These are phyloP conservation scores for Isabelozyma heimii DNA, from an alignment of 805 yeast genomes.

Conservation along the genomic window DNA sequence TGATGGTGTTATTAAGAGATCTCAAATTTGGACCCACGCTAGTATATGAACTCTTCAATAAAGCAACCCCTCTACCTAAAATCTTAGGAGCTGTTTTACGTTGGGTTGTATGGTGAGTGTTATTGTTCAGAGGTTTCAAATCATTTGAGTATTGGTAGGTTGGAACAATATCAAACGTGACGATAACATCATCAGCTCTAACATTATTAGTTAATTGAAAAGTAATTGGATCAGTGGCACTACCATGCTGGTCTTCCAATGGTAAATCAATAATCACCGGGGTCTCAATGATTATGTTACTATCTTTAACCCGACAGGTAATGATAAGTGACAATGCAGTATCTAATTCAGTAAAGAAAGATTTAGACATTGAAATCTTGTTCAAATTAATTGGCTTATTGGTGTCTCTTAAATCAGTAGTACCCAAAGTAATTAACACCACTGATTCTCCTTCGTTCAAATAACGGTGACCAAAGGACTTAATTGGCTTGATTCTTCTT, in stretches of 20 bases:
- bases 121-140: constrained; percentile 7
- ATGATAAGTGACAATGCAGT: constrained; percentile 80
- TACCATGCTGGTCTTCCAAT: constrained; percentile 69
- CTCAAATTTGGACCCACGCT: constrained; percentile 66
- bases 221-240: constrained; percentile 70
- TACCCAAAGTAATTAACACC: constrained; percentile 80
- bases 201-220: constrained; percentile 55
- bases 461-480: constrained; percentile 83
- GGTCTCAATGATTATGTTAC: constrained; percentile 41
- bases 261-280: constrained; percentile 76
- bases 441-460: constrained; percentile 63
- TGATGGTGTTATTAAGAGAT: constrained; percentile 61
- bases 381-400: constrained; percentile 64
- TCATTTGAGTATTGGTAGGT: constrained; percentile 59
- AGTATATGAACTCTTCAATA: constrained; percentile 59
- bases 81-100: constrained; percentile 18
- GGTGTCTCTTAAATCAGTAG: constrained; percentile 69
- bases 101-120: background rate
- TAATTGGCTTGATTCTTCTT: constrained; percentile 51
- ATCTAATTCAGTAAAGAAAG: constrained; percentile 79
- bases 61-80: constrained; percentile 82
- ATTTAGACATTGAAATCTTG: constrained; percentile 70
- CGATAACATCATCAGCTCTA: constrained; percentile 49
- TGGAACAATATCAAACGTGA: constrained; percentile 86
- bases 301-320: constrained; percentile 30